Conservation (phyloP, 116 monocot species). For the Thalassia testudinum region DNA sequence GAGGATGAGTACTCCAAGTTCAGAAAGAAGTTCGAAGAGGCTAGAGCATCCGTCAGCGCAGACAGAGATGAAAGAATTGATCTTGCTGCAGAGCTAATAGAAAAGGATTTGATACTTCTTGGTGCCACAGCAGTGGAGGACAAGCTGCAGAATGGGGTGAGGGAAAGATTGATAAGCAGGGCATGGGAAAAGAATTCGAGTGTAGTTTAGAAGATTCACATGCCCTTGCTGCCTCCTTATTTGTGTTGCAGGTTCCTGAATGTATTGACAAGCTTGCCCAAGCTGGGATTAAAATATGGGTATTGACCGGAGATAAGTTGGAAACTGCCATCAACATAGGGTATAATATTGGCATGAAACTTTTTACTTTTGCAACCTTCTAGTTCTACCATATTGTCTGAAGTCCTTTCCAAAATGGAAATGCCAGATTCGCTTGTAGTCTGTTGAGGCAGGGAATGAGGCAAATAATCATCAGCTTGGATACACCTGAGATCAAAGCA, state of each 20-base stretch:
- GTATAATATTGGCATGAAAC: slow-evolving; percentile 6
- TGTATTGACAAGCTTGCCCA: slow-evolving; percentile 50
- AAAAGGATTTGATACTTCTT: slow-evolving; percentile 64
- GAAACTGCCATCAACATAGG: slow-evolving; percentile 64
- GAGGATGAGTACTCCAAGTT: slow-evolving; percentile 49
- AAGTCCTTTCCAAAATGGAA: background rate
- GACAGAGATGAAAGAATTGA: slow-evolving; percentile 75
- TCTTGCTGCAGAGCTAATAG: slow-evolving; percentile 46
- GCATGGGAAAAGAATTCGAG: background rate
- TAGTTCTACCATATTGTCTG: background rate
- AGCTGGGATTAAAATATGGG: slow-evolving; percentile 63
- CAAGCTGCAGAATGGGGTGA: slow-evolving; percentile 79
- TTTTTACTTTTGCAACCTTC: background rate
- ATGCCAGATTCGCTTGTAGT: slow-evolving; percentile 43
- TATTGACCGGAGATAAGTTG: slow-evolving; percentile 55
- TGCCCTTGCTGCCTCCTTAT: background rate
- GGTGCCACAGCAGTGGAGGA: slow-evolving; percentile 95
- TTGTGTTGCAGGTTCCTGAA: slow-evolving; percentile 33
- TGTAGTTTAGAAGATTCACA: background rate
- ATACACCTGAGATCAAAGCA: slow-evolving; percentile 27
- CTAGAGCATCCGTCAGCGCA: slow-evolving; percentile 52
- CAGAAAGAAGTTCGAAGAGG: slow-evolving; percentile 31
- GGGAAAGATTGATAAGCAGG: slow-evolving; percentile 1
- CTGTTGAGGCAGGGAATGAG: slow-evolving; percentile 56
- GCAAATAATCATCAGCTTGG: slow-evolving; percentile 47